Percentiles rank a stretch among this genome's conserved stretches.
Conservation (phyloP, 2,329 filamentous ascomycete genomes). For the Madurella fahalii region DNA sequence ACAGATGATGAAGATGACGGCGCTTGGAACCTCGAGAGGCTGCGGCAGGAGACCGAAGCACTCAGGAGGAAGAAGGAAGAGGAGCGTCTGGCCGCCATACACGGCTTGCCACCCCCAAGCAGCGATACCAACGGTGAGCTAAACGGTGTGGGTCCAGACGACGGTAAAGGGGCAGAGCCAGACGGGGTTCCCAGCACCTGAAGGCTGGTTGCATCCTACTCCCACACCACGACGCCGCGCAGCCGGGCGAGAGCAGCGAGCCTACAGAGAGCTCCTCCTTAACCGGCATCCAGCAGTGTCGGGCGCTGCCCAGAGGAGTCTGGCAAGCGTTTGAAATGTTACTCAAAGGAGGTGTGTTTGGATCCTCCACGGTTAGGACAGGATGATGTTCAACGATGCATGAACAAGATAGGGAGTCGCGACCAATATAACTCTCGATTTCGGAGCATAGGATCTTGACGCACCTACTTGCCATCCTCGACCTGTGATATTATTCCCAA, state of each 20-base stretch:
- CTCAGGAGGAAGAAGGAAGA: constrained; percentile 72
- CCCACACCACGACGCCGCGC: constrained; percentile 16
- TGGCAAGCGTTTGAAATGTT: background rate
- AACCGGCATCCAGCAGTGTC: constrained; percentile 12
- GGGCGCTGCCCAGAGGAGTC: constrained; percentile 4
- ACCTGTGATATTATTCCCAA: background rate
- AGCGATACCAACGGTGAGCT: constrained; percentile 16
- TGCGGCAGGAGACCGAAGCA: constrained; percentile 81
- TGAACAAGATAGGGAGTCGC: constrained; percentile 2
- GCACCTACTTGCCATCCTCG: background rate
- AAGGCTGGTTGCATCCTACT: background rate
- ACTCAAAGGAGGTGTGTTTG: background rate
- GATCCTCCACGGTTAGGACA: constrained; percentile 3
- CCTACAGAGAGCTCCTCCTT: constrained; percentile 23
- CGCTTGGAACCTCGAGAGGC: constrained; percentile 74
- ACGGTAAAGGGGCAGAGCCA: constrained; percentile 6
- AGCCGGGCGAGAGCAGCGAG: constrained; percentile 18
- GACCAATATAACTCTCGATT: constrained; percentile 15
- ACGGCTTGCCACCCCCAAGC: constrained; percentile 26
- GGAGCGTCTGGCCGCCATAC: constrained; percentile 50
- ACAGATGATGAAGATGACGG: constrained; percentile 51
- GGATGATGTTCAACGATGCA: background rate
- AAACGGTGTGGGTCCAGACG: background rate
- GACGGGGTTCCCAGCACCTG: constrained; percentile 28
- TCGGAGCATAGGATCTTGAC: constrained; percentile 1